Evolutionary conservation across 805 yeast genomes (phyloP), one percentile per base, ranked within the genome.

Genomic region (Hyphopichia homilentoma): DNA sequence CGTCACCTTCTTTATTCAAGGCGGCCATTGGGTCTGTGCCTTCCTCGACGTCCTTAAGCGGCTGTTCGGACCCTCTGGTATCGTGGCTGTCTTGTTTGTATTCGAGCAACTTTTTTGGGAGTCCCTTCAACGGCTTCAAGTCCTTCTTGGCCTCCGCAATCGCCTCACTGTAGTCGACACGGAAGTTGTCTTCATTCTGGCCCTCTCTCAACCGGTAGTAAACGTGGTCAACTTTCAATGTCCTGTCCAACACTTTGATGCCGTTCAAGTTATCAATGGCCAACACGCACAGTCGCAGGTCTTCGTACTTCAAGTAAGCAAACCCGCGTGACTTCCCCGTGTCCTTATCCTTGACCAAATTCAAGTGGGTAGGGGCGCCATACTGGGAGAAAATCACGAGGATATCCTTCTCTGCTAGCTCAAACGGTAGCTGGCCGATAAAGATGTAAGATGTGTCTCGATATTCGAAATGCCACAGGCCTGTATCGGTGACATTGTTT

Each of bases 181-280:
- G 32, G 39, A 52, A 63, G 31, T 65, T 70, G 29, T 72, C 75
- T 32, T 71, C 76, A 12, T 45, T 52, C 40, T 77, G 79, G 6
- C 69, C 75, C 9, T 69, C 71, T 43, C 70, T 61, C 23, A 81
- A 73, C 37, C 68, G 73, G 50, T 72, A 84, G 37, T 73, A 67
- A 3, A 79, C 74, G 61, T 86, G 95, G 49, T 86, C 94, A 1
- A 87, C 93, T 35, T 74, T 62, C 19, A 66, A 45, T 11, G 48
- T 53, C 28, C 52, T 46, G 7, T 80, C 85, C 25, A 72, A 66
- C 1, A 84, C 67, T 54, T 54, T 53, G 21, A 65, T 55, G 1
- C 96, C 95, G 51, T 86, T 85, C 41, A 90, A 65, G 52, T 90
- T 90, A 57, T 90, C 97, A 3, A 90, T 80, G 0, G 97, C 96